A percentile compares a stretch with the other conserved stretches of the same genome.
phyloP scores from a whole-genome alignment of 164 flowering plant genomes.

The Amborella trichopoda region DNA sequence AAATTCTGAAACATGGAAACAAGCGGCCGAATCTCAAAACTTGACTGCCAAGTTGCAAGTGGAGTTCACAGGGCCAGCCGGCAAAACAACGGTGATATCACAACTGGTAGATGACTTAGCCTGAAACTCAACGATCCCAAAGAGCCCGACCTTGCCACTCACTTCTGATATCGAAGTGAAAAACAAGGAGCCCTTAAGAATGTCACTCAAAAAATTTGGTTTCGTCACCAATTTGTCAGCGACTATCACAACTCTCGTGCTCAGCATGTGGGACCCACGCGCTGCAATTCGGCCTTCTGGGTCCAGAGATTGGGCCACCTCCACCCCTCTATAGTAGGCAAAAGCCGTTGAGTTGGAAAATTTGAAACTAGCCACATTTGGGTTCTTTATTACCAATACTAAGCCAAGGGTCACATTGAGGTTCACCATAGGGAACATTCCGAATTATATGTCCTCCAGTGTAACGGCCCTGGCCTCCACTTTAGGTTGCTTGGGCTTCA shows the following conservation, averaged over 20 bases:
- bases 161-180: slow-evolving; percentile 20
- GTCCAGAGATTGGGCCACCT: slow-evolving; percentile 24
- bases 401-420: slow-evolving; percentile 23
- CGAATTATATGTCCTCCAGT: slow-evolving; percentile 6
- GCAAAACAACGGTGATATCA: slow-evolving; percentile 15
- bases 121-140: slow-evolving; percentile 18
- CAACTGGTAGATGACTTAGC: slow-evolving; percentile 18
- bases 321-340: slow-evolving; percentile 16
- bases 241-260: slow-evolving; percentile 12
- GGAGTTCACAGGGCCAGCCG: slow-evolving; percentile 4
- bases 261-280: slow-evolving; percentile 15
- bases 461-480: slow-evolving; percentile 11
- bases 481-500: slow-evolving; percentile 26
- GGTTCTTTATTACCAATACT: slow-evolving; percentile 16
- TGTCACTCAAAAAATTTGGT: slow-evolving; percentile 13
- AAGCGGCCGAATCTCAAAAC: no score
- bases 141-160: slow-evolving; percentile 20
- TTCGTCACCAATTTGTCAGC: slow-evolving; percentile 12
- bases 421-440: slow-evolving; percentile 6
- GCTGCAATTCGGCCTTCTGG: slow-evolving; percentile 15
- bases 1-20: no score
- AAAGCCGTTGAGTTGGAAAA: slow-evolving; percentile 14
- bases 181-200: slow-evolving; percentile 15
- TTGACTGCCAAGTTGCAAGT: slow-evolving; percentile 15
- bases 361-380: slow-evolving; percentile 30